phyloP scores from a whole-genome alignment of 2,329 filamentous ascomycete genomes.

The Fusarium pseudoanthophilum region DNA sequence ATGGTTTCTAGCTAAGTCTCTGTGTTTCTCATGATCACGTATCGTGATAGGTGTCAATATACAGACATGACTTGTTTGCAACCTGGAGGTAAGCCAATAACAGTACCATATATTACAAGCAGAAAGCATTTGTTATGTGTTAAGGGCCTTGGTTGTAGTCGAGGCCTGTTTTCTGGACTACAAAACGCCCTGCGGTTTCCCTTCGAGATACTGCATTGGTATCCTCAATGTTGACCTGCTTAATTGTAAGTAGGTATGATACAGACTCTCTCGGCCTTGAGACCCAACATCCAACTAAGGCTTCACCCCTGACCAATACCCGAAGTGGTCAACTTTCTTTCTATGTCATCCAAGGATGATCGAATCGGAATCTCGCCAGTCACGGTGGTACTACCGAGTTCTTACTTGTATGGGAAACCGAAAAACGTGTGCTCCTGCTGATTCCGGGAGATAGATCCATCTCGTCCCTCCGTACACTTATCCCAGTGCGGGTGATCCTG shows the following conservation, averaged over 20 bases:
- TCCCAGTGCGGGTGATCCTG: constrained; percentile 71
- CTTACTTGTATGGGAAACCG: not conserved
- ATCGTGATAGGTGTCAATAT: not conserved
- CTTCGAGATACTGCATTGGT: not conserved
- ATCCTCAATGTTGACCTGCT: not conserved
- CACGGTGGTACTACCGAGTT: not conserved
- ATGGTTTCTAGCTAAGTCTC: not conserved
- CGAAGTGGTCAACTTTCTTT: constrained; percentile 74
- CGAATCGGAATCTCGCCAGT: not conserved
- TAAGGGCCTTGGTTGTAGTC: not conserved
- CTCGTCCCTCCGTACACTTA: constrained; percentile 66
- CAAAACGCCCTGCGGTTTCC: not conserved
- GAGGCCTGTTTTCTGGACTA: not conserved
- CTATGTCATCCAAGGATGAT: not conserved
- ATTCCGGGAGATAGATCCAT: not conserved
- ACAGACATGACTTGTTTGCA: not conserved
- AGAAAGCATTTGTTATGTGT: not conserved
- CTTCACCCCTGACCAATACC: constrained; percentile 71
- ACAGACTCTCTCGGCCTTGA: not conserved
- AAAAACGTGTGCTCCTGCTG: not conserved
- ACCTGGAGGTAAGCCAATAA: not conserved
- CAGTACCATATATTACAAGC: not conserved
- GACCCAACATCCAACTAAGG: not conserved
- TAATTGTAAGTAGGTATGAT: no score
- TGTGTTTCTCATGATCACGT: not conserved